These are phyloP conservation scores for Lepidium africanum DNA, from an alignment of 345 rosid species.

Conservation along the genomic window DNA sequence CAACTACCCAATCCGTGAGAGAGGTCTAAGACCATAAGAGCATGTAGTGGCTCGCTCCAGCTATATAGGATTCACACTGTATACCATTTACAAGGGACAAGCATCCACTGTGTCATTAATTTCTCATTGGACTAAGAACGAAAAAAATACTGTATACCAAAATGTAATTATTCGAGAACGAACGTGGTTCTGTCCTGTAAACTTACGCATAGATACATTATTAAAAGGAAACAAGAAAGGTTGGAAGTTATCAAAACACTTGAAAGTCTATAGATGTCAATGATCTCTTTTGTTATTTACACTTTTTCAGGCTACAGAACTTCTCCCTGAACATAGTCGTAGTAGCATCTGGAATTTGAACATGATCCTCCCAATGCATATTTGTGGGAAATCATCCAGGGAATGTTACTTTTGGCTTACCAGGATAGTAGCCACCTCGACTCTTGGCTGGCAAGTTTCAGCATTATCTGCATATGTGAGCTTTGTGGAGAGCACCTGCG, in stretches of 20 bases:
- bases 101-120: background rate
- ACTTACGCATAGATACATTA: constrained; percentile 6
- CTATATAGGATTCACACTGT: constrained; percentile 1
- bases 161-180: background rate
- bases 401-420: background rate
- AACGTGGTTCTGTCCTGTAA: background rate
- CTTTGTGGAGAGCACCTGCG: background rate
- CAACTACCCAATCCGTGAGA: background rate
- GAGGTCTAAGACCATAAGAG: background rate
- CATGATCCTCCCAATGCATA: background rate
- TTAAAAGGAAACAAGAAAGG: constrained; percentile 2
- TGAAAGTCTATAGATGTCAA: constrained; percentile 11
- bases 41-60: constrained; percentile 5
- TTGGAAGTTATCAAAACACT: background rate
- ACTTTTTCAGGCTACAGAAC: background rate
- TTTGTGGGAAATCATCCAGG: background rate
- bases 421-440: background rate
- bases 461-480: background rate
- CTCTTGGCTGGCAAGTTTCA: background rate
- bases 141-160: background rate
- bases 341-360: background rate
- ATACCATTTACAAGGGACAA: constrained; percentile 4
- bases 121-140: background rate
- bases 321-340: background rate
- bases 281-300: background rate